Percentiles rank a stretch among this genome's conserved stretches.
Conservation (phyloP, 108 stramenopile species). For the Conticribra guillardii region DNA sequence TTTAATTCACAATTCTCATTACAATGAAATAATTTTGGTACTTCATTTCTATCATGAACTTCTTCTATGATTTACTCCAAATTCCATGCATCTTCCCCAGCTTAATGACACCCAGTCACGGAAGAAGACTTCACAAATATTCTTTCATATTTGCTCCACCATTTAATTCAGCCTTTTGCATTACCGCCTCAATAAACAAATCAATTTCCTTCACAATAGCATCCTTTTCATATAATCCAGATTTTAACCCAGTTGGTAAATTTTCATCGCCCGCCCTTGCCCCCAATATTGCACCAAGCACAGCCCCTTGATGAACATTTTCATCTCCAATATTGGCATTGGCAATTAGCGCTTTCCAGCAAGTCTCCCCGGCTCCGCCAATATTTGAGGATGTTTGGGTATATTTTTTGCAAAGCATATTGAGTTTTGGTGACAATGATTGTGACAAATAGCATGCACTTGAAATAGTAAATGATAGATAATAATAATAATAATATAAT, state of each 20-base stretch:
- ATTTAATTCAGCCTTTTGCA: no score
- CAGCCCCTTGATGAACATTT: slow-evolving; percentile 85
- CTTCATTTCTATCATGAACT: no score
- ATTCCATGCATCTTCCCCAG: no score
- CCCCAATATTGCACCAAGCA: slow-evolving; percentile 84
- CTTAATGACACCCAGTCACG: no score
- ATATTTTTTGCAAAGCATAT: slow-evolving; percentile 82
- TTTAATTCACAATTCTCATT: no score
- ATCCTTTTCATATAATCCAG: slow-evolving; percentile 50
- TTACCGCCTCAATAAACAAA: slow-evolving; percentile 61
- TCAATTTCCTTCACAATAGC: slow-evolving; percentile 67
- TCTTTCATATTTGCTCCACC: no score
- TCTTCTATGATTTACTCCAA: no score
- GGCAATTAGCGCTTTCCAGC: slow-evolving; percentile 70
- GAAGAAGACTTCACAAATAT: no score
- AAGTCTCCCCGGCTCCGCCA: slow-evolving; percentile 23
- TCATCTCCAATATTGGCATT: slow-evolving; percentile 92
- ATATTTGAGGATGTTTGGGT: slow-evolving; percentile 20
- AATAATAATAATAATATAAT: no score
- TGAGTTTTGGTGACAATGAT: slow-evolving; percentile 65
- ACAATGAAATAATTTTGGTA: no score
- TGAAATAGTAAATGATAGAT: no score
- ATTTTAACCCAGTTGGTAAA: slow-evolving; percentile 56
- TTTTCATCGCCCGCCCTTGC: slow-evolving; percentile 57
- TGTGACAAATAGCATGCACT: slow-evolving; percentile 83